Evolutionary conservation across 371 early-diverging fungal species (phyloP).

Genomic region (Catenaria anguillulae): DNA sequence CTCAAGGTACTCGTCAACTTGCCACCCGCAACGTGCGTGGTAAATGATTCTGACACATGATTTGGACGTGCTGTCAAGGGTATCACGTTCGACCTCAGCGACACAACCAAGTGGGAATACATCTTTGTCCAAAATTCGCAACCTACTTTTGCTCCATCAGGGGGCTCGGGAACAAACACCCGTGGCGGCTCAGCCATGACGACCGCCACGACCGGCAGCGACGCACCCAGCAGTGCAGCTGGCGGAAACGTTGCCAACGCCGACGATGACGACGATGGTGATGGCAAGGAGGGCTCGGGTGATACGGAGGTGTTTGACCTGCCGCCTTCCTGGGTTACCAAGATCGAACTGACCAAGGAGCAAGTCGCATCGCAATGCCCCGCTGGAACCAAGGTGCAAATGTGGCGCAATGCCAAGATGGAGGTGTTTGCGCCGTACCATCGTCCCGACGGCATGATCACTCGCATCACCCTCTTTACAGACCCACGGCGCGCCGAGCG

Average conservation of each 20-base stretch:
- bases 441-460: slow-evolving; percentile 33
- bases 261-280: slow-evolving; percentile 17
- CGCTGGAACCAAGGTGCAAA: slow-evolving; percentile 23
- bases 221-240: slow-evolving; percentile 9
- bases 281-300: slow-evolving; percentile 9
- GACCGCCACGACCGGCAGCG: neutral
- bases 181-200: neutral
- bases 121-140: slow-evolving; percentile 31
- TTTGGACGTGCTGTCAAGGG: too few species aligned
- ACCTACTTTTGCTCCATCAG: slow-evolving; percentile 8
- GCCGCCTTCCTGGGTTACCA: slow-evolving; percentile 32
- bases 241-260: slow-evolving; percentile 33
- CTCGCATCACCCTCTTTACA: slow-evolving; percentile 25
- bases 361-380: slow-evolving; percentile 30
- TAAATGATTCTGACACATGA: too few species aligned
- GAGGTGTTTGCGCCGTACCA: slow-evolving; percentile 36
- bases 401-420: slow-evolving; percentile 25
- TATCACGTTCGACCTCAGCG: slow-evolving; percentile 37
- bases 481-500: slow-evolving; percentile 18
- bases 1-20: slow-evolving; percentile 26
- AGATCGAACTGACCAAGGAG: slow-evolving; percentile 20
- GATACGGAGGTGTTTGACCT: slow-evolving; percentile 21
- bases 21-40: too few species aligned
- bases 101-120: slow-evolving; percentile 42
- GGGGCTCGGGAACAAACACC: too few species aligned